Evolutionary conservation across 495 filamentous ascomycete genomes (phyloP).

Genomic region (Trichodelitschia bisporula): DNA sequence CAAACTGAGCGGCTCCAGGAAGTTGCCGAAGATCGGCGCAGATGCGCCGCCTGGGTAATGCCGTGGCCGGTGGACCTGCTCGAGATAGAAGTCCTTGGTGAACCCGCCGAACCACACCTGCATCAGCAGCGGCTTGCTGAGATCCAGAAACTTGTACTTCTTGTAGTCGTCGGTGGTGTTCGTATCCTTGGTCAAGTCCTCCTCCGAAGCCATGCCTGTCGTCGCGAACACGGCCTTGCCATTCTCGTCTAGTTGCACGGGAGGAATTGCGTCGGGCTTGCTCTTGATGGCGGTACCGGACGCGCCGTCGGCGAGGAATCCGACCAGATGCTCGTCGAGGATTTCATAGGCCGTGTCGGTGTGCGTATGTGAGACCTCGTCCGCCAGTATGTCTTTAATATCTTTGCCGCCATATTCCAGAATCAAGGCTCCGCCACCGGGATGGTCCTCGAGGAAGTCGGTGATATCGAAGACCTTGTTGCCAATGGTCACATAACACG

Average conservation of each 20-base stretch:
- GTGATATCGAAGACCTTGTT: constrained; percentile 89
- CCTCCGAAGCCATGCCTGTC: constrained; percentile 66
- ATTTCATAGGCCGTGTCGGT: constrained; percentile 85
- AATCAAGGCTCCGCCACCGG: constrained; percentile 72
- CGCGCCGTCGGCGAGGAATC: constrained; percentile 41
- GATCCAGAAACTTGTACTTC: constrained; percentile 79
- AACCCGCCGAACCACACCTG: constrained; percentile 83
- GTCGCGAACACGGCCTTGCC: constrained; percentile 28
- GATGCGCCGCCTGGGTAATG: constrained; percentile 86
- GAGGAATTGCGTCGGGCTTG: constrained; percentile 22
- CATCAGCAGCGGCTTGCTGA: constrained; percentile 59
- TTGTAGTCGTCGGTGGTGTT: constrained; percentile 51
- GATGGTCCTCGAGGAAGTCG: constrained; percentile 65
- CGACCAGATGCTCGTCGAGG: constrained; percentile 59
- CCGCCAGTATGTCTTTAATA: constrained; percentile 55
- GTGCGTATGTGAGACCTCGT: constrained; percentile 63
- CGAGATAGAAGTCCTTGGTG: constrained; percentile 77
- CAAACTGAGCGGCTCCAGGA: constrained; percentile 81
- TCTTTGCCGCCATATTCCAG: constrained; percentile 83
- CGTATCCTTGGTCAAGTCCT: constrained; percentile 70
- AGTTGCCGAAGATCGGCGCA: constrained; percentile 91
- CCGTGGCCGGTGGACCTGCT: constrained; percentile 84
- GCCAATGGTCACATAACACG: constrained; percentile 83
- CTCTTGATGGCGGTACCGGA: constrained; percentile 21
- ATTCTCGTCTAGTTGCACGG: constrained; percentile 18